Base-by-base conservation (phyloP, 2,329 filamentous ascomycete genomes). In the Xylaria sp. region DNA sequence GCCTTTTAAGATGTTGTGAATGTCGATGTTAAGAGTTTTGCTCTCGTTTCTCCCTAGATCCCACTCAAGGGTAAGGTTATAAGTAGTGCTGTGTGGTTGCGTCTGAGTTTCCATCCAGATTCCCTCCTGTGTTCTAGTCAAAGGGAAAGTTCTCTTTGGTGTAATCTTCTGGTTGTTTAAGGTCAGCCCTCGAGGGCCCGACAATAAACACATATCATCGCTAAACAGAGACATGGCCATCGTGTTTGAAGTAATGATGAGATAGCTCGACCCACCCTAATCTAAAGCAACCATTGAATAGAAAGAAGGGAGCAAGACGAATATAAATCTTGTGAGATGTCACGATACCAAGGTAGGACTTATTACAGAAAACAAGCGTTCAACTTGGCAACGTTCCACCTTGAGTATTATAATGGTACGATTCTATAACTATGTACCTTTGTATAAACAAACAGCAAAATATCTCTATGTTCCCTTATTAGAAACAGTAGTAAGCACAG, bases 51-150 rank as follows among this genome's bases (percentile, higher is more conserved):
- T 13, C 20, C 46, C 40, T n/a, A 49, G 20, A 5, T 49, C 46
- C 46, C 46, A 49, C 46, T 49, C 46, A 26, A 49, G n/a, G 20
- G 46, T 49, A 17, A 49, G 46, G 46, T 49, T 49, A 15, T 49
- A 49, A 10, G n/a, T 49, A 15, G 46, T 49, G 46, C 46, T 49
- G n/a, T 23, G 46, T 7, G 46, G 46, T 26, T 49, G 11, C 9
- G n/a, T 26, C 9, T 26, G 46, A 13, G 17, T 11, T 23, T 49
- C 46, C n/a, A 26, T 26, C 46, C 46, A 49, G 2, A 49, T 49
- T 26, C n/a, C 46, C 9, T 49, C 46, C 17, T 49, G 46, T 23
- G 46, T 26, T 26, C 17, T 2, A 26, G 46, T 49, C 7, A 49
- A 17, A 26, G 46, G 46, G n/a, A 49, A 49, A 23, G 23, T 7